A percentile compares a stretch with the other conserved stretches of the same genome.
Conservation (phyloP, 2,329 filamentous ascomycete genomes). For the Sphaerostilbella broomeana region DNA sequence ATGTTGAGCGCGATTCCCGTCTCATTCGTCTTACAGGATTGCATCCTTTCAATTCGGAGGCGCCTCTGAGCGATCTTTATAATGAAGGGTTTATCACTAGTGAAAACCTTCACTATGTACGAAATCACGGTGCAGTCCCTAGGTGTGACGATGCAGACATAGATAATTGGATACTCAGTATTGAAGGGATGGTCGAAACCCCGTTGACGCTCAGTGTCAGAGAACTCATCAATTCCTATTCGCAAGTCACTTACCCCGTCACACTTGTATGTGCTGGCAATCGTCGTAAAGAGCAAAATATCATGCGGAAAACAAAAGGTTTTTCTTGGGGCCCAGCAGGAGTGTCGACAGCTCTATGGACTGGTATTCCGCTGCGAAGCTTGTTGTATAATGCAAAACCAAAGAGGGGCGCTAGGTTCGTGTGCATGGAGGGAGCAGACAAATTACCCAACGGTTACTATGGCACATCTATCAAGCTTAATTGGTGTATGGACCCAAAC, state of each 20-base stretch:
- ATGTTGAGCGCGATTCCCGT: conserved; percentile 72
- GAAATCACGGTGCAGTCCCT: conserved; percentile 83
- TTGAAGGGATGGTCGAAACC: conserved; percentile 77
- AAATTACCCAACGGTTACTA: conserved; percentile 83
- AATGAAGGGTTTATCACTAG: conserved; percentile 79
- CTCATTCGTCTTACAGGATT: conserved; percentile 81
- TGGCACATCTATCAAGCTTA: conserved; percentile 79
- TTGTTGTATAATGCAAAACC: conserved; percentile 64
- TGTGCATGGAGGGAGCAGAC: conserved; percentile 89
- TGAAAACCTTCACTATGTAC: conserved; percentile 82
- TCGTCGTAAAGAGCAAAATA: conserved; percentile 85
- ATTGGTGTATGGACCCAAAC: conserved; percentile 80
- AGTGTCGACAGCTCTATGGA: conserved; percentile 81
- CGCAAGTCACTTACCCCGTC: conserved; percentile 78
- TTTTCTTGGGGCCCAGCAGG: conserved; percentile 92
- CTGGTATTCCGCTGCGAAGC: conserved; percentile 69
- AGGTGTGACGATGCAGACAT: conserved; percentile 65
- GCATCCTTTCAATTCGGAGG: conserved; percentile 87
- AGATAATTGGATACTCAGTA: conserved; percentile 71
- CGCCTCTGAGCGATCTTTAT: conserved; percentile 71
- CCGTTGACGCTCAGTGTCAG: conserved; percentile 66
- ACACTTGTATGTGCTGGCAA: conserved; percentile 92
- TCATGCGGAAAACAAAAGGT: conserved; percentile 83
- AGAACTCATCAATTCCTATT: conserved; percentile 66
- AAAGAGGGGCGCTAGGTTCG: conserved; percentile 64